Base-by-base conservation (phyloP, 73 alveolate species). In the Paramecium sonneborni region DNA sequence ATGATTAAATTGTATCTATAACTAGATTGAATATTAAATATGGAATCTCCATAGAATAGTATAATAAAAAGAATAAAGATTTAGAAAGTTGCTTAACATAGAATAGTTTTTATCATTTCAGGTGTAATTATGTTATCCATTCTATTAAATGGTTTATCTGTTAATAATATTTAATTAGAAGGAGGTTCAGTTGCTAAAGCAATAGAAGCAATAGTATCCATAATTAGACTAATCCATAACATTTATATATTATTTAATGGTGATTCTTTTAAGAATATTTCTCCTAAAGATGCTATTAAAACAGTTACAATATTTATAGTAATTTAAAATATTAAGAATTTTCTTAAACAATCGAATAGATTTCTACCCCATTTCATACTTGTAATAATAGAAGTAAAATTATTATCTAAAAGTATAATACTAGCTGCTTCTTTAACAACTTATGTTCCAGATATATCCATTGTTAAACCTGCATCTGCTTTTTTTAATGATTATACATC, bases 391-490 rank as follows among this genome's bases (percentile, higher is more conserved):
- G 98, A 96, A 20, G 97, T 79, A 82, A 96, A 96, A 57, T 96
- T 94, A 89, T 96, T 98, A 95, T 96, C 98, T 34, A 96, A 85
- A 91, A 96, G 76, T 24, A 96, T 95, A 76, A 96, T 96, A 52
- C 97, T 99, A 5, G 99, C 95, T 21, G 99, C 99, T 62, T 95
- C 99, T 87, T 98, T 97, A 70, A 99, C 99, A 28, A 98, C 98
- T 85, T 98, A 99, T 28, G 99, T 97, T 46, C 99, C 99, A 52
- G 98, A 93, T 9, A 96, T 94, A 79, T 99, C 99, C 99, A 98
- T 98, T 46, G 99, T 99, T 92, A 98, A 98, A 70, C 99, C 99
- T 1, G 97, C 99, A 89, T 98, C 98, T n/a, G 99, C 99, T 85
- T 95, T 95, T 90, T 96, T 95, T 26, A 98, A 95, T 34, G 99